Percentiles rank a stretch among this genome's conserved stretches.
phyloP scores from a whole-genome alignment of 2,329 filamentous ascomycete genomes.

The Hypoxylon rubiginosum region DNA sequence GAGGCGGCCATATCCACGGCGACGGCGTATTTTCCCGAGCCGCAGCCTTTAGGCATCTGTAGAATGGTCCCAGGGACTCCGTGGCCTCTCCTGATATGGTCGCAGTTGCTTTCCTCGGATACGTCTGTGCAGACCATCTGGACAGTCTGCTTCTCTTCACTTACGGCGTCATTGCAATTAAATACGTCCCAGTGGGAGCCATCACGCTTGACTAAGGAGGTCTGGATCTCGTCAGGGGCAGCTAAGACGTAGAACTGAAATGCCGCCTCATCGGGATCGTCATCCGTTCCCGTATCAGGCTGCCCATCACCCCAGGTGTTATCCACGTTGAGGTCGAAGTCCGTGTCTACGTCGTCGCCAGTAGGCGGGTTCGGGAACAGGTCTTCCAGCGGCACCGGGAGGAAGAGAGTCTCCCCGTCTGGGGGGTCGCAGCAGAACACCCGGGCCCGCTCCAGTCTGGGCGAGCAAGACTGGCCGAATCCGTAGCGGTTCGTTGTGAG shows the following conservation, averaged over 20 bases:
- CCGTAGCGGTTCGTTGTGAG: constrained; percentile 49
- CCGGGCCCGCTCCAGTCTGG: constrained; percentile 41
- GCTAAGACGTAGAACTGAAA: constrained; percentile 54
- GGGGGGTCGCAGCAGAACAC: constrained; percentile 53
- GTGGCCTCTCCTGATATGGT: constrained; percentile 54
- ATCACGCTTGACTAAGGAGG: constrained; percentile 57
- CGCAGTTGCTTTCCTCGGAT: constrained; percentile 54
- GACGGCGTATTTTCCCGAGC: constrained; percentile 57
- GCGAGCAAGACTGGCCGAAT: constrained; percentile 44
- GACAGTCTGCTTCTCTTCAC: constrained; percentile 52
- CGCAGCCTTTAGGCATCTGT: constrained; percentile 58
- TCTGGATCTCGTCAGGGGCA: constrained; percentile 51
- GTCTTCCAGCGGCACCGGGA: constrained; percentile 55
- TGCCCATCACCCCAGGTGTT: constrained; percentile 42
- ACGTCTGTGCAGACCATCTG: constrained; percentile 56
- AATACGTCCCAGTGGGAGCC: constrained; percentile 61
- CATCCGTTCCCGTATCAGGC: background rate
- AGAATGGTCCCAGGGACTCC: constrained; percentile 56
- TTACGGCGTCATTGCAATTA: constrained; percentile 50
- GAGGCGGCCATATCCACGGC: constrained; percentile 49
- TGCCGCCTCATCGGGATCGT: constrained; percentile 48
- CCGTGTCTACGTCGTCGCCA: constrained; percentile 48
- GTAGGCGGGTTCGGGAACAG: constrained; percentile 54
- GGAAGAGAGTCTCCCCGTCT: constrained; percentile 49
- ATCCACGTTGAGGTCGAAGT: constrained; percentile 51